Conservation (phyloP, 352 stramenopile species). For the Hyaloperonospora brassicae region DNA sequence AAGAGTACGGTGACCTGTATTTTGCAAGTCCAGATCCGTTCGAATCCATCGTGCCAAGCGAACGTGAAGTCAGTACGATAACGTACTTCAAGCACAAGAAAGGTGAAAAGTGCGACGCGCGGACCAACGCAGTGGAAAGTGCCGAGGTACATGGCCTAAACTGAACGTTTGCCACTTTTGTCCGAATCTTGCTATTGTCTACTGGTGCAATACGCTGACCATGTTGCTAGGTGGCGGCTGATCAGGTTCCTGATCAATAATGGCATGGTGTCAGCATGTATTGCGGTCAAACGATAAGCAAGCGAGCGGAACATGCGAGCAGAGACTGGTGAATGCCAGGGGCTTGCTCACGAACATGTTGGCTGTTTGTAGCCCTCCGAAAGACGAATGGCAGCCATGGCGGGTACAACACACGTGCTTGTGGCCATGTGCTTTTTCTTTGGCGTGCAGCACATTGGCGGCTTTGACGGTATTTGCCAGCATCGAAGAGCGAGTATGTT, state of each 20-base stretch:
- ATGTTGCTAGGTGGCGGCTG: conserved; percentile 56
- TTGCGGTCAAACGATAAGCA: too few relatives aligned
- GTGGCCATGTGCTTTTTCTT: too few relatives aligned
- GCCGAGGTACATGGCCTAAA: neutral
- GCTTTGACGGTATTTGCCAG: too few relatives aligned
- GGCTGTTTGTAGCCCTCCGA: too few relatives aligned
- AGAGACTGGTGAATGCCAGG: too few relatives aligned
- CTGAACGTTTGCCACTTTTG: neutral
- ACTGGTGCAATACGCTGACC: conserved; percentile 26
- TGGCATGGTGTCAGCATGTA: too few relatives aligned
- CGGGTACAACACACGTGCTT: too few relatives aligned
- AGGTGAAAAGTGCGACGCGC: conserved; percentile 5
- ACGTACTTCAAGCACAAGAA: conserved; percentile 36
- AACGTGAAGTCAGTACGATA: conserved; percentile 54
- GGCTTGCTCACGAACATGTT: too few relatives aligned
- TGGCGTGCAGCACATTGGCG: too few relatives aligned
- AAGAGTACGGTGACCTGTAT: conserved; percentile 53
- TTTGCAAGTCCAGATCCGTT: conserved; percentile 68
- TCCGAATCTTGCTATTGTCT: conserved; percentile 41
- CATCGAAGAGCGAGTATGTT: too few relatives aligned
- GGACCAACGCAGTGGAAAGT: neutral
- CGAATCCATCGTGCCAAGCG: conserved; percentile 43
- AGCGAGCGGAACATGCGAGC: too few relatives aligned
- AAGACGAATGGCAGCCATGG: too few relatives aligned
- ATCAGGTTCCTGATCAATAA: conserved; percentile 29